Evolutionary conservation across 148 eudicot genomes (phyloP).

Genomic region (Nyssa sinensis): DNA sequence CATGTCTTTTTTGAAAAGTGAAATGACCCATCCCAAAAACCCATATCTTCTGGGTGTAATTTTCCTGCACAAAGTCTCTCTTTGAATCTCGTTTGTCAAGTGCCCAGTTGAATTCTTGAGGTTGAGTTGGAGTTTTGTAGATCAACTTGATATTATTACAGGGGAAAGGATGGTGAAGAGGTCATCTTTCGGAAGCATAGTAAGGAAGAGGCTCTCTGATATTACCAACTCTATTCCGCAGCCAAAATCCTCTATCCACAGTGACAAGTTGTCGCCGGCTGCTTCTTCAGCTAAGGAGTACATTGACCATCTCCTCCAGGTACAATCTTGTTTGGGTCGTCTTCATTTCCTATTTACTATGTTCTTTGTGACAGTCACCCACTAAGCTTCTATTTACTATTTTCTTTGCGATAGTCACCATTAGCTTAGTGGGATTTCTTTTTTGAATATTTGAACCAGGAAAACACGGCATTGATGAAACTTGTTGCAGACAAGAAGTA

Average conservation of each 20-base stretch:
- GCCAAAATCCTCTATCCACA: conserved; percentile 37
- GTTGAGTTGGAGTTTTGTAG: not conserved
- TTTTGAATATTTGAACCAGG: conserved; percentile 11
- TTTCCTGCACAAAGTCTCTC: not conserved
- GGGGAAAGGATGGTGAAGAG: conserved; percentile 45
- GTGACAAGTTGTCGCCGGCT: conserved; percentile 13
- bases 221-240: conserved; percentile 55
- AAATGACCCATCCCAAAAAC: too few relatives aligned
- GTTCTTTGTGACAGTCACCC: too few relatives aligned
- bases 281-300: conserved; percentile 32
- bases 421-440: conserved; percentile 2
- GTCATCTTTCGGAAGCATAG: conserved; percentile 47
- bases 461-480: conserved; percentile 20
- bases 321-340: conserved; percentile 13
- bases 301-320: conserved; percentile 57
- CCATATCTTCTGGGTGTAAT: conserved; percentile 4
- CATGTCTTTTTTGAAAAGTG: not conserved
- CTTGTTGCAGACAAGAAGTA: conserved; percentile 39
- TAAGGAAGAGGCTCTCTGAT: conserved; percentile 61
- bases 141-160: conserved; percentile 15
- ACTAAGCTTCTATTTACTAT: too few relatives aligned
- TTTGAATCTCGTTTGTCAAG: not conserved
- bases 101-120: not conserved
- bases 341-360: conserved; percentile 14
- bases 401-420: conserved; percentile 12